Conservation (phyloP, 1,284 basidiomycete species). For the Melampsora larici-populina region DNA sequence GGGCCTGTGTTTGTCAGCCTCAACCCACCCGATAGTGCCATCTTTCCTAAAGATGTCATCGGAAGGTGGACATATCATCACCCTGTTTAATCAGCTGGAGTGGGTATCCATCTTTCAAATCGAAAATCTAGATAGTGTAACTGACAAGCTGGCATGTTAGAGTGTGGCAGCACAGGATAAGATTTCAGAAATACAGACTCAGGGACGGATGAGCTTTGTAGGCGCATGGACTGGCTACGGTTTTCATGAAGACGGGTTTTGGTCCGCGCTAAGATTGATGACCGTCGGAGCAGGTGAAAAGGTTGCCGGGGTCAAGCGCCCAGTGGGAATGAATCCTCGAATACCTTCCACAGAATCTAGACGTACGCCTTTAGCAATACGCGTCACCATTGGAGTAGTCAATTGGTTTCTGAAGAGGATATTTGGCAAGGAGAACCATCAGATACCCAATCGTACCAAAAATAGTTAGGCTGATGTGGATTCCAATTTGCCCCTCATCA, state of each 20-base stretch:
- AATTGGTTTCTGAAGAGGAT: neutral
- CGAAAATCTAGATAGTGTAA: slow-evolving; percentile 41
- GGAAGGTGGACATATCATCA: slow-evolving; percentile 68
- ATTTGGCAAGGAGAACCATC: neutral
- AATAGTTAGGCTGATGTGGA: neutral
- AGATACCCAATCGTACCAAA: neutral
- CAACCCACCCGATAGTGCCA: slow-evolving; percentile 68
- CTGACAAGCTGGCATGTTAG: slow-evolving; percentile 21
- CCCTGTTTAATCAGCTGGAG: slow-evolving; percentile 61
- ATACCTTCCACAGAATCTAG: neutral
- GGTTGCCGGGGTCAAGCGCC: slow-evolving; percentile 8
- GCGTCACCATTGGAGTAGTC: neutral
- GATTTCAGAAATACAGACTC: slow-evolving; percentile 65
- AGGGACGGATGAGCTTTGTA: slow-evolving; percentile 65
- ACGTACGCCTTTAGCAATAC: neutral
- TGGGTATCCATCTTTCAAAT: slow-evolving; percentile 51
- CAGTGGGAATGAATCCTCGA: neutral
- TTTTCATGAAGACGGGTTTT: slow-evolving; percentile 43
- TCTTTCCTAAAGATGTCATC: slow-evolving; percentile 57
- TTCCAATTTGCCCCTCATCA: too few relatives aligned
- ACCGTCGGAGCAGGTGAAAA: neutral
- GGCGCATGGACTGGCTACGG: slow-evolving; percentile 76
- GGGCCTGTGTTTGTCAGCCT: slow-evolving; percentile 74
- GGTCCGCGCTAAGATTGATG: slow-evolving; percentile 11
- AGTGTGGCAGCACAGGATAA: slow-evolving; percentile 61